phyloP scores from a whole-genome alignment of 768 basidiomycete genomes.

The Mrakia blollopis region DNA sequence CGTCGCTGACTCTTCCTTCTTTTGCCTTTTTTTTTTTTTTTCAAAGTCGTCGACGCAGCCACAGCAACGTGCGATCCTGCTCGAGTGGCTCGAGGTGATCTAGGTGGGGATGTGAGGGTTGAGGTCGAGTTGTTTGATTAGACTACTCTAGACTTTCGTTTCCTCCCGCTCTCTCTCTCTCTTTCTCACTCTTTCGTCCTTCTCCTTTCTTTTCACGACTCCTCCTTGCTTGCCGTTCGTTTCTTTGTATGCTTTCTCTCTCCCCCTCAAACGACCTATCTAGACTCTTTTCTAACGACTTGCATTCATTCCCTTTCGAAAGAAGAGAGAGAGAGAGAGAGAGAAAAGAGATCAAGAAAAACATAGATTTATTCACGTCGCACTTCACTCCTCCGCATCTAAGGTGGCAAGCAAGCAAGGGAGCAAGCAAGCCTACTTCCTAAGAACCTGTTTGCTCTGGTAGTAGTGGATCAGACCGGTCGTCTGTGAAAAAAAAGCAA shows the following conservation, averaged over 20 bases:
- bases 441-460: slow-evolving; percentile 56
- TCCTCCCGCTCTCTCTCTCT: neutral
- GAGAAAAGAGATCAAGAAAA: no score
- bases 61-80: neutral
- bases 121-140: slow-evolving; percentile 11
- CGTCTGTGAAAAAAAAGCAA: slow-evolving; percentile 46
- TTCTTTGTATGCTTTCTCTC: neutral
- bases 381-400: no score
- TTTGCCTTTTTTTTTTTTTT: neutral
- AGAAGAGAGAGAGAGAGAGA: no score
- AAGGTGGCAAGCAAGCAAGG: no score
- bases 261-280: no score
- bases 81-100: neutral
- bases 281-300: no score
- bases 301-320: no score
- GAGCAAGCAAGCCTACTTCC: neutral
- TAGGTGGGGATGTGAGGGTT: slow-evolving; percentile 15
- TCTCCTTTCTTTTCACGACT: neutral
- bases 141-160: no score
- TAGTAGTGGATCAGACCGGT: slow-evolving; percentile 96
- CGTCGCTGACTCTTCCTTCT: no score
- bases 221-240: neutral
- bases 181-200: neutral
- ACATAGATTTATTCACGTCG: no score
- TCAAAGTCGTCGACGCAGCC: neutral